These are phyloP conservation scores for Dryas drummondii DNA, from an alignment of 306 rosid species.

Conservation along the genomic window DNA sequence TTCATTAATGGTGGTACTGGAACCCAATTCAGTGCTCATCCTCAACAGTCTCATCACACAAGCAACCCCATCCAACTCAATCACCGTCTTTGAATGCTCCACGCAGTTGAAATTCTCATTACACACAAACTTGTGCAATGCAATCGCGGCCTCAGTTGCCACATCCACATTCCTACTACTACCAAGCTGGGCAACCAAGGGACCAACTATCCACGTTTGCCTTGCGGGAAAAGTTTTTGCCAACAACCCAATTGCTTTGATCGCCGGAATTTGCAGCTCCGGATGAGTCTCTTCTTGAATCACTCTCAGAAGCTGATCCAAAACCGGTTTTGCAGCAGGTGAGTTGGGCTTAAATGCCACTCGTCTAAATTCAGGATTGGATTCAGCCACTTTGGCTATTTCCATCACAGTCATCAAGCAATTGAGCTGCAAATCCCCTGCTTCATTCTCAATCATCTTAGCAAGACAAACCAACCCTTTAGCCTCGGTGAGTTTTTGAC, in stretches of 20 bases:
- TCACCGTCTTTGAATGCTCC: conserved; percentile 69
- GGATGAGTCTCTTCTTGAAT: conserved; percentile 41
- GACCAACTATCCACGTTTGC: conserved; percentile 65
- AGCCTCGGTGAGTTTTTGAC: conserved; percentile 69
- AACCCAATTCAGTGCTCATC: not conserved
- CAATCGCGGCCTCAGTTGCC: conserved; percentile 63
- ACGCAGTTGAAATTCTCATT: conserved; percentile 57
- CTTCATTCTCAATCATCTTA: conserved; percentile 62
- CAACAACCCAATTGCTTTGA: conserved; percentile 71
- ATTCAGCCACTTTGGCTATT: conserved; percentile 67
- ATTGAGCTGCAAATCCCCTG: conserved; percentile 58
- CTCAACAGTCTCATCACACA: conserved; percentile 52
- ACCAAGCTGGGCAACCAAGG: conserved; percentile 63
- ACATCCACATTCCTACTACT: conserved; percentile 50
- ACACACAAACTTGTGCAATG: conserved; percentile 69
- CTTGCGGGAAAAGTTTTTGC: conserved; percentile 76
- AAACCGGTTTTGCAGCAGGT: conserved; percentile 63
- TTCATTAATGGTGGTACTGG: conserved; percentile 30
- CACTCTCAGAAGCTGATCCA: conserved; percentile 75
- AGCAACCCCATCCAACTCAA: conserved; percentile 74
- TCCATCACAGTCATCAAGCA: conserved; percentile 87
- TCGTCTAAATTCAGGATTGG: conserved; percentile 63
- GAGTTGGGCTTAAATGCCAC: conserved; percentile 70
- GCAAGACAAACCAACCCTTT: conserved; percentile 91
- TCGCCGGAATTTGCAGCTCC: conserved; percentile 56